A percentile compares a stretch with the other conserved stretches of the same genome.
phyloP scores from a whole-genome alignment of 2,329 filamentous ascomycete genomes.

The Fusarium sp. region DNA sequence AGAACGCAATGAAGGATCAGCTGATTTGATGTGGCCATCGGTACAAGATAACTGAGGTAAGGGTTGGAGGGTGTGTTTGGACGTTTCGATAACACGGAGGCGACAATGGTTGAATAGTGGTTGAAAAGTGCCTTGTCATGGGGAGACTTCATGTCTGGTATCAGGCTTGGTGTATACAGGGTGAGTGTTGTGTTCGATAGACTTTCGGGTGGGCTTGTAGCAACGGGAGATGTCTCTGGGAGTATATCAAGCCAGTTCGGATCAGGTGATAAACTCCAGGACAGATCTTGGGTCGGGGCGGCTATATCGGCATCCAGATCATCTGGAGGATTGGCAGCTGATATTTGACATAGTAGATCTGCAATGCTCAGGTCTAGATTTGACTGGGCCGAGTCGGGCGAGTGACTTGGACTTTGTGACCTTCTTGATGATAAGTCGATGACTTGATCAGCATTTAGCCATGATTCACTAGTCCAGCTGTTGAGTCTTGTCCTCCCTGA shows the following conservation, averaged over 20 bases:
- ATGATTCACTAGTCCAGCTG: conserved; percentile 13
- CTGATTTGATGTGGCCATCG: conserved; percentile 7
- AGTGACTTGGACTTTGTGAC: conserved; percentile 5
- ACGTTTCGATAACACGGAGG: conserved; percentile 4
- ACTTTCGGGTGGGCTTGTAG: background rate
- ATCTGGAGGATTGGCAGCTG: background rate
- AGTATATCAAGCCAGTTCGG: conserved; percentile 15
- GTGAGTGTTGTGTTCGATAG: background rate
- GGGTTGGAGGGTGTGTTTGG: conserved; percentile 6
- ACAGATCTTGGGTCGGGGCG: background rate
- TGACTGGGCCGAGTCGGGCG: background rate
- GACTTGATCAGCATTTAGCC: conserved; percentile 14
- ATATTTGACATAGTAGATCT: conserved; percentile 13
- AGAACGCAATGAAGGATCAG: conserved; percentile 3
- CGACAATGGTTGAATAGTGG: conserved; percentile 14
- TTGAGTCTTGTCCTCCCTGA: background rate
- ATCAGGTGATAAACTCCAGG: conserved; percentile 6
- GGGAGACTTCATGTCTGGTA: conserved; percentile 12
- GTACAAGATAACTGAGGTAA: conserved; percentile 11
- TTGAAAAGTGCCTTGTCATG: conserved; percentile 10
- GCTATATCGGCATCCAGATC: background rate
- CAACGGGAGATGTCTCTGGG: background rate
- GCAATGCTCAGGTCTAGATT: conserved; percentile 13
- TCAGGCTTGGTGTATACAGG: conserved; percentile 3
- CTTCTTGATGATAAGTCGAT: conserved; percentile 1